Base-by-base conservation (phyloP, 1,284 basidiomycete species). In the Pascua sp. region DNA sequence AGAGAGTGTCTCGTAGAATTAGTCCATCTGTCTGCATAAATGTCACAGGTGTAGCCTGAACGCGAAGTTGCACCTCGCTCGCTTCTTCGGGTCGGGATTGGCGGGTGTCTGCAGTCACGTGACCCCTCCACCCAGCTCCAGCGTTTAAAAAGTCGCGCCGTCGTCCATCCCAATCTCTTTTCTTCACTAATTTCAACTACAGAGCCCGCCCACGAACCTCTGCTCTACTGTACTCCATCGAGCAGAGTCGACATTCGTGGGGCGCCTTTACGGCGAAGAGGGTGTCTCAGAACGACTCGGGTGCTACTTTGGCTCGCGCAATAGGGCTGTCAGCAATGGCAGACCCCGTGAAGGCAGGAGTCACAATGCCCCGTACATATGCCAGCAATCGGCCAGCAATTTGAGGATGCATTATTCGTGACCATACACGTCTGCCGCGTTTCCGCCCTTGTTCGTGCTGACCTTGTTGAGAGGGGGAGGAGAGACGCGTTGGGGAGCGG, bases 281-380 rank as follows among this genome's bases (percentile, higher is more conserved):
- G 48, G 24, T 32, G 49, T 62, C 57, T 53, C 48, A 62, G 60
- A 62, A 16, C 38, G 16, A 48, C 16, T 43, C 51, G 56, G 60
- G 60, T 51, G 60, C 57, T 61, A 54, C 60, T 62, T 62, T 62
- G 56, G 60, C 60, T 62, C 49, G 57, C 56, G 49, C 57, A 59
- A 48, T 45, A 59, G 48, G 54, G 42, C 15, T 8, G 24, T 32
- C 24, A 32, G 24, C 38, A 11, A 15, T 16, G 2, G 24, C 24
- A 13, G 37, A 4, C 46, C 51, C 45, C n/a, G 36, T 62, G 60
- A 62, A n/a, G 40, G 60, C 36, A 51, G 40, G 52, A 56, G 60
- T 62, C 60, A 59, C 60, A 49, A 59, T 56, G 60, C 60, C 57
- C 60, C 56, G 48, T 11, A 61, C 48, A 61, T 59, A n/a, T n/a